Conservation (phyloP, 1,139 yeast species). For the Pichia norvegensis region DNA sequence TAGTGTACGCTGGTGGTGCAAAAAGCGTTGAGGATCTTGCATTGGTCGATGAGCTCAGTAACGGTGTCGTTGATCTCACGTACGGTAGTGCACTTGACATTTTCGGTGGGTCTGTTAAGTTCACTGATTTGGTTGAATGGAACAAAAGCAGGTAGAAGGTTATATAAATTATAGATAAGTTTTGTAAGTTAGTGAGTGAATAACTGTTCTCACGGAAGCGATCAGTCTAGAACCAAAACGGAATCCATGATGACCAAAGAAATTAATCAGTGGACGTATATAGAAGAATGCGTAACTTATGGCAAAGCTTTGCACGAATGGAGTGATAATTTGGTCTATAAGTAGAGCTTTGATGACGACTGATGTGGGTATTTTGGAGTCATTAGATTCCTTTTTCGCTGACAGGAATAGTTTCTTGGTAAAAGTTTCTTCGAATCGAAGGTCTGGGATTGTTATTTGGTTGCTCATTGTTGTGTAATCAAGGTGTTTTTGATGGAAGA, state of each 20-base stretch:
- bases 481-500: neutral
- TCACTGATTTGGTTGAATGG: conserved; percentile 70
- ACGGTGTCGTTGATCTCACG: conserved; percentile 82
- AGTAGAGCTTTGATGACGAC: conserved; percentile 48
- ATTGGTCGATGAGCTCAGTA: conserved; percentile 56
- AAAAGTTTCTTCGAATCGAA: conserved; percentile 59
- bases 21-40: conserved; percentile 59
- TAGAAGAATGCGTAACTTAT: conserved; percentile 37
- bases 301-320: conserved; percentile 51
- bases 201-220: neutral
- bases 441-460: conserved; percentile 44
- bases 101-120: conserved; percentile 85
- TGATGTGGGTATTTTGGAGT: conserved; percentile 10
- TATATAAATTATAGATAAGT: neutral
- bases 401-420: conserved; percentile 36
- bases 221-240: conserved; percentile 1
- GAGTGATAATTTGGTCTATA: conserved; percentile 63
- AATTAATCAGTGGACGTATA: conserved; percentile 35
- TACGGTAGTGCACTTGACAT: conserved; percentile 90
- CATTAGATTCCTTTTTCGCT: conserved; percentile 8
- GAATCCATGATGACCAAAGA: conserved; percentile 1
- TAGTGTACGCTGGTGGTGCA: conserved; percentile 98
- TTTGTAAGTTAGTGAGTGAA: conserved; percentile 2
- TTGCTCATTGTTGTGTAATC: neutral
- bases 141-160: conserved; percentile 29